phyloP scores from a whole-genome alignment of 345 rosid genomes.

The Leavenworthia alabamica region DNA sequence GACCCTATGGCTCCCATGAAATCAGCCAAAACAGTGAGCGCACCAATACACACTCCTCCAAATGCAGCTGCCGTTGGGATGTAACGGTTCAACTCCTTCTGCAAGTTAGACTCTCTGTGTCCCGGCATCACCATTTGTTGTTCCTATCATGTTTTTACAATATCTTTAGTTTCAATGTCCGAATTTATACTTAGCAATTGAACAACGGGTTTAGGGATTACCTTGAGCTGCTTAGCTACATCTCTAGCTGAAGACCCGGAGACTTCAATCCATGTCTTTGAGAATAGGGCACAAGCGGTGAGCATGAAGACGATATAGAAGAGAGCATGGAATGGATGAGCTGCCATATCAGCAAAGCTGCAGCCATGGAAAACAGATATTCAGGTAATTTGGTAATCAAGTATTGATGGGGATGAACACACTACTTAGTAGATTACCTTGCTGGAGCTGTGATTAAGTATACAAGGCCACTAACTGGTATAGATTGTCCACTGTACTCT shows the following conservation, averaged over 20 bases:
- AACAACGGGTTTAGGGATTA: conserved; percentile 1
- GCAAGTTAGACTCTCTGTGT: conserved; percentile 60
- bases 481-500: conserved; percentile 64
- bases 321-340: conserved; percentile 71
- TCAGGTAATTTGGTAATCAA: not conserved
- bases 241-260: conserved; percentile 76
- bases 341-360: conserved; percentile 70
- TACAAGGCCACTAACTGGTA: conserved; percentile 71
- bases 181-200: not conserved
- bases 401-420: not conserved
- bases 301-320: conserved; percentile 73
- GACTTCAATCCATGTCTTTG: conserved; percentile 78
- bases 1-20: conserved; percentile 82
- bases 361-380: not conserved
- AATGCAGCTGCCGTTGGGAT: conserved; percentile 77
- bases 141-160: conserved; percentile 36
- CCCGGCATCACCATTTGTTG: conserved; percentile 93
- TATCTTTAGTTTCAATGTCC: not conserved
- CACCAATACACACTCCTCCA: conserved; percentile 77
- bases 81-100: conserved; percentile 67
- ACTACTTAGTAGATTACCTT: conserved; percentile 30
- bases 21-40: conserved; percentile 65
- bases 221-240: conserved; percentile 83
- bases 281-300: conserved; percentile 69
- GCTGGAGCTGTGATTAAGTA: conserved; percentile 68